Evolutionary conservation across 1,284 basidiomycete species (phyloP).

Genomic region (Spongiforma sp.): DNA sequence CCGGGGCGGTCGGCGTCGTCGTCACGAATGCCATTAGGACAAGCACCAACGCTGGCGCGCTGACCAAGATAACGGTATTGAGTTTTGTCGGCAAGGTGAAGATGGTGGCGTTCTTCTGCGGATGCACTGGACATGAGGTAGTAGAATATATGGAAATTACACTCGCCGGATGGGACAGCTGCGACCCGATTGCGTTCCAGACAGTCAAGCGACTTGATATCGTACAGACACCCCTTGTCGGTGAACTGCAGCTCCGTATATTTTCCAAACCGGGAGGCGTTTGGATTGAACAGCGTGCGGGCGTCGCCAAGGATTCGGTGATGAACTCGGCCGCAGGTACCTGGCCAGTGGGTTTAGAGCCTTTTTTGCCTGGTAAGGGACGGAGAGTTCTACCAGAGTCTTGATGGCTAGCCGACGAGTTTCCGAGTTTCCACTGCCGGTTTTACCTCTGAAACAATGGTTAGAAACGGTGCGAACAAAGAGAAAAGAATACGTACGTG

Average conservation of each 20-base stretch:
- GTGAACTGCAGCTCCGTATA: conserved; percentile 94
- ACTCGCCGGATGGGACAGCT: conserved; percentile 82
- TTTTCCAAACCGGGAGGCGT: conserved; percentile 79
- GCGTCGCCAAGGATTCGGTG: conserved; percentile 88
- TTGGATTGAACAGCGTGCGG: conserved; percentile 60
- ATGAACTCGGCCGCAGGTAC: conserved; percentile 94
- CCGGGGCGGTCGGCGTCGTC: no score
- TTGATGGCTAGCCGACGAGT: conserved; percentile 90
- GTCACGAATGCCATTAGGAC: no score
- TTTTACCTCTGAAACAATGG: background rate
- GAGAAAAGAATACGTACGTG: background rate
- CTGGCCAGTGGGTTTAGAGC: conserved; percentile 81
- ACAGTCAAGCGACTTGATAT: conserved; percentile 83
- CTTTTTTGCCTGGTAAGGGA: conserved; percentile 91
- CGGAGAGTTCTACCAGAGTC: conserved; percentile 85
- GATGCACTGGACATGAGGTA: no score
- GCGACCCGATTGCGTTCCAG: conserved; percentile 88
- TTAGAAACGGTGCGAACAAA: background rate
- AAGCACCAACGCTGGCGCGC: no score
- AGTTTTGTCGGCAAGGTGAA: no score
- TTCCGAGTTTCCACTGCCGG: conserved; percentile 83
- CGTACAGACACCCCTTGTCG: conserved; percentile 89
- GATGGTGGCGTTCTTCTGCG: no score
- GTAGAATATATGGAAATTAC: conserved; percentile 98
- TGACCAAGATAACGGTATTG: no score